Evolutionary conservation across 305 asterid species (phyloP).

Genomic region (Fraxinus paxiana): DNA sequence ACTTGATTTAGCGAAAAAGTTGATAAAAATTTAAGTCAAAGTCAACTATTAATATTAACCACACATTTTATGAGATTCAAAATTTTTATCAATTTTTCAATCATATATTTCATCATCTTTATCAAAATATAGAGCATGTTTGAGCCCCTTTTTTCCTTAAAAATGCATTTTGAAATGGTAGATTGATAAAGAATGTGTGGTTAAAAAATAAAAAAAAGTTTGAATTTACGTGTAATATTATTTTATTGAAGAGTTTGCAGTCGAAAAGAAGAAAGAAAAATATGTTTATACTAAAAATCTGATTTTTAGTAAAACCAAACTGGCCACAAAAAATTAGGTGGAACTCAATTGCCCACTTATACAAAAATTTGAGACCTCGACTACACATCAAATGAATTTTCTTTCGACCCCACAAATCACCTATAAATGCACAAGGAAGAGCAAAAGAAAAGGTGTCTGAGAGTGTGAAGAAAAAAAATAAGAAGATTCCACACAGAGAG

Average conservation of each 20-base stretch:
- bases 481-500: neutral
- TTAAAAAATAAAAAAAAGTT: too few species aligned
- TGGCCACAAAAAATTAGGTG: neutral
- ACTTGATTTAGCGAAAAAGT: neutral
- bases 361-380: neutral
- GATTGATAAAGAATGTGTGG: too few species aligned
- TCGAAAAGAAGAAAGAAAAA: too few species aligned
- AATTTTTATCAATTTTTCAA: too few species aligned
- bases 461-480: neutral
- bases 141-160: too few species aligned
- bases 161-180: too few species aligned
- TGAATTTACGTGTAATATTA: too few species aligned
- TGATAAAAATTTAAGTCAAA: too few species aligned
- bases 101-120: neutral
- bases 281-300: neutral
- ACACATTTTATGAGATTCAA: neutral
- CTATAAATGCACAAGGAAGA: neutral
- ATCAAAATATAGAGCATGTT: neutral
- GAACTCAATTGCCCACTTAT: neutral
- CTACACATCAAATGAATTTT: neutral
- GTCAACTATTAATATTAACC: too few species aligned
- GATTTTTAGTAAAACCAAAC: neutral
- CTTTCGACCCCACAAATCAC: neutral
- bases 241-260: too few species aligned
- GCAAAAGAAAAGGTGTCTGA: neutral